Evolutionary conservation across 2,329 filamentous ascomycete genomes (phyloP), one percentile per base, ranked within the genome.

Genomic region (Ascomycota sp.): DNA sequence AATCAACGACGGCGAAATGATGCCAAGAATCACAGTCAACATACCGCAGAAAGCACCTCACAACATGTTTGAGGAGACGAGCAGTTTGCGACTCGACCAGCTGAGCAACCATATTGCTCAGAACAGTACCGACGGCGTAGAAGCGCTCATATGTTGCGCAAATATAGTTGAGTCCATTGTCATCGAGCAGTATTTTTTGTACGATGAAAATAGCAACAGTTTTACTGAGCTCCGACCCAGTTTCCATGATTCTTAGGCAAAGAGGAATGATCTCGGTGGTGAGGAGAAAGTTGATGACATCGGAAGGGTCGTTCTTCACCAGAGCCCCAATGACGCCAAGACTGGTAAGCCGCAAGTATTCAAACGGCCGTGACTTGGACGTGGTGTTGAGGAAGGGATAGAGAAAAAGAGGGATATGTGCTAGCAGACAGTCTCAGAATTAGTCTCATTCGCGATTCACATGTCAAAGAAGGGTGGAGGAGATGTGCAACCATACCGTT

Each of bases 141-240:
- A 98, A 98, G 13, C 89, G 72, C 62, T 98, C 89, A 47, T 98
- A 98, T 1, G 89, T 98, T 42, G 91, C 86, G 57, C 89, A 98
- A 38, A 98, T 98, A 56, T 98, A 98, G 48, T 89, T 89, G 40
- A 98, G 67, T 4, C 89, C 89, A 47, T 92, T 86, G 47, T 98
- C 89, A 50, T 98, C 89, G 3, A 98, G 69, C 34, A 98, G 61
- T 24, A 98, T 98, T 66, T 98, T 98, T 57, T 98, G 89, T 12
- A 98, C 89, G 47, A 98, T 98, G 61, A 98, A 98, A 47, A 98
- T 98, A 37, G 89, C 89, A 10, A 98, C 89, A 1, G 89, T 98
- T 64, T 98, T 98, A 64, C 83, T 93, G 39, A 98, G 68, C 57
- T 98, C 89, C 1, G 84, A 93, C 33, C 89, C 89, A 0, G 89